phyloP scores from a whole-genome alignment of 345 rosid genomes.

The Syzygium aromaticum region DNA sequence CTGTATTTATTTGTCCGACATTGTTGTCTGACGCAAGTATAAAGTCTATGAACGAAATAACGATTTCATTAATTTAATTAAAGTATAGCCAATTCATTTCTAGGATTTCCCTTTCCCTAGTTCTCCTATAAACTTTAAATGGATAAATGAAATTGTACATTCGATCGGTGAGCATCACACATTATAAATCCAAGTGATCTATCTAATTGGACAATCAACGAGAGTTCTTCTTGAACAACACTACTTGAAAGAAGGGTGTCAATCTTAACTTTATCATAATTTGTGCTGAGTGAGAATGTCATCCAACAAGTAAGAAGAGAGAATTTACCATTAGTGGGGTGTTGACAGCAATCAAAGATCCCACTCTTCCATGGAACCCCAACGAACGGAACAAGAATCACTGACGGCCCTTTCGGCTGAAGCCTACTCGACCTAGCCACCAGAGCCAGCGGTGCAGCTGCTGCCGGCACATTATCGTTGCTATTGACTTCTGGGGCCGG shows the following conservation, averaged over 20 bases:
- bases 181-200: background rate
- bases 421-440: background rate
- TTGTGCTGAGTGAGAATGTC: no score
- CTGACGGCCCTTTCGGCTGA: background rate
- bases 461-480: background rate
- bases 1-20: no score
- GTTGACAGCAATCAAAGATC: background rate
- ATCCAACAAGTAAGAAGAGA: accelerated
- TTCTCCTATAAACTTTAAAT: background rate
- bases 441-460: background rate
- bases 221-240: background rate
- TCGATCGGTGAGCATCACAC: background rate
- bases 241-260: background rate
- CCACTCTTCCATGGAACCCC: constrained; percentile 1
- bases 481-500: background rate
- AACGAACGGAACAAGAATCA: background rate
- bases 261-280: background rate
- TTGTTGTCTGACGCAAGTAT: background rate
- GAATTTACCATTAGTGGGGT: background rate
- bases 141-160: background rate
- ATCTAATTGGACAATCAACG: background rate
- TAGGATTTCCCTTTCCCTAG: background rate
- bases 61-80: background rate
- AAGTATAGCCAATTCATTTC: background rate
- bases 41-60: background rate